Base-by-base conservation (phyloP, 345 rosid genomes). In the Ceriops decandra region DNA sequence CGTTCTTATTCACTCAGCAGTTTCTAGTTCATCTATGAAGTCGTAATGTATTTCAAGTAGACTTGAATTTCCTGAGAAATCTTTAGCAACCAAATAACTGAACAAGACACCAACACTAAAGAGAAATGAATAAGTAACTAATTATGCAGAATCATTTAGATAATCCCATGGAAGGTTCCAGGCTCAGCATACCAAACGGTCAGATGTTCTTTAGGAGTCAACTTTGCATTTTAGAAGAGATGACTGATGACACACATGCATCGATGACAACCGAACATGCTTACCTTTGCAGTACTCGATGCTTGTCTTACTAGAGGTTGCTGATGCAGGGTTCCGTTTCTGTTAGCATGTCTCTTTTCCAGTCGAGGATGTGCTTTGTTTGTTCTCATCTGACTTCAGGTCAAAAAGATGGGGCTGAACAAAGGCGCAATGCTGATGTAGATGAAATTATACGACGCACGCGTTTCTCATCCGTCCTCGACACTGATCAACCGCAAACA, bases 381-480 rank as follows among this genome's bases (percentile, higher is more conserved):
- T 95, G 97, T 71, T 90, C 98, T 72, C 99, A 95, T 84, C 87
- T 95, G 82, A 85, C 99, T 22, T 95, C 99, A 5, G 99, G 99
- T 31, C 99, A 95, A 78, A 92, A 85, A 68, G 89, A 90, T 15
- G 92, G 99, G 63, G 97, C 96, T 27, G 93, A 85, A 54, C 90
- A 88, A 57, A 83, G 93, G 82, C 92, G 99, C 57, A 95, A 95
- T 69, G 81, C 95, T 42, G 93, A 95, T 81, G 99, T 92, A 47
- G 62, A 74, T 35, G 99, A 95, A 84, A 95, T 95, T 69, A 80
- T 85, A 26, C 67, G 85, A 13, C 91, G 98, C 8, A 95, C 99
- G 7, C 81, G 67, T 64, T 95, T 95, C 83, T 79, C 98, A 5
- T 83, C 97, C 5, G 79, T 82, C 77, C 70, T 87, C 13, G 87